phyloP scores from a whole-genome alignment of 2,329 filamentous ascomycete species.

The Aaosphaeria arxii region DNA sequence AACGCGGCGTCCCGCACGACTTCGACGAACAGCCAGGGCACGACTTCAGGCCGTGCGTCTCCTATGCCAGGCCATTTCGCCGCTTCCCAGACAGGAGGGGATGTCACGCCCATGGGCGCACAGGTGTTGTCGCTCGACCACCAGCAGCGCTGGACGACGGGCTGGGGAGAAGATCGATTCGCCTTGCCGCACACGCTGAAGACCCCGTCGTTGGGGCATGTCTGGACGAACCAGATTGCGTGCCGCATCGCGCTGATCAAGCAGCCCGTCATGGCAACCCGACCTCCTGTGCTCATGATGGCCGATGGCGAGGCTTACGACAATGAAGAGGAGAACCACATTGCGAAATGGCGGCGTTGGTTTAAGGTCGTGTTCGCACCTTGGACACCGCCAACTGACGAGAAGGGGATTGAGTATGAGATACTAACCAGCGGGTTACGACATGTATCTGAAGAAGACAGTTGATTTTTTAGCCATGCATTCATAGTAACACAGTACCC shows the following conservation, averaged over 20 bases:
- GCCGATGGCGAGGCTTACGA: slow-evolving; percentile 35
- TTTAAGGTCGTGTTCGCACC: slow-evolving; percentile 89
- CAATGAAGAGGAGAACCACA: slow-evolving; percentile 40
- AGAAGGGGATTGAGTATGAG: slow-evolving; percentile 66
- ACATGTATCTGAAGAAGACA: slow-evolving; percentile 13
- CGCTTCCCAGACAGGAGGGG: slow-evolving; percentile 9
- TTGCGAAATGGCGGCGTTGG: slow-evolving; percentile 67
- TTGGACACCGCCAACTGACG: slow-evolving; percentile 60
- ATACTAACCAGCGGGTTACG: slow-evolving; percentile 45
- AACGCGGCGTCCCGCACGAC: slow-evolving; percentile 24
- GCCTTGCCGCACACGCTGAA: slow-evolving; percentile 52
- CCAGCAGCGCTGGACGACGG: slow-evolving; percentile 92
- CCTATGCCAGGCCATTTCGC: neutral
- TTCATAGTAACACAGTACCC: too few relatives aligned
- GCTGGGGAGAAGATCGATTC: slow-evolving; percentile 71
- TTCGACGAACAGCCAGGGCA: slow-evolving; percentile 25
- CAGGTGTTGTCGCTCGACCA: slow-evolving; percentile 74
- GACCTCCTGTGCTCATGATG: slow-evolving; percentile 23
- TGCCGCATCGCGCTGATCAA: slow-evolving; percentile 80
- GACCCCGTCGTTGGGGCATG: slow-evolving; percentile 80
- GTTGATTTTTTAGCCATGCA: too few relatives aligned
- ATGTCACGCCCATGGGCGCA: slow-evolving; percentile 35
- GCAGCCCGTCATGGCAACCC: slow-evolving; percentile 50
- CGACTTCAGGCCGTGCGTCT: slow-evolving; percentile 9
- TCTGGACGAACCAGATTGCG: slow-evolving; percentile 88